Evolutionary conservation across 805 yeast species (phyloP).

Genomic region (Yarrowia yakushimensis): DNA sequence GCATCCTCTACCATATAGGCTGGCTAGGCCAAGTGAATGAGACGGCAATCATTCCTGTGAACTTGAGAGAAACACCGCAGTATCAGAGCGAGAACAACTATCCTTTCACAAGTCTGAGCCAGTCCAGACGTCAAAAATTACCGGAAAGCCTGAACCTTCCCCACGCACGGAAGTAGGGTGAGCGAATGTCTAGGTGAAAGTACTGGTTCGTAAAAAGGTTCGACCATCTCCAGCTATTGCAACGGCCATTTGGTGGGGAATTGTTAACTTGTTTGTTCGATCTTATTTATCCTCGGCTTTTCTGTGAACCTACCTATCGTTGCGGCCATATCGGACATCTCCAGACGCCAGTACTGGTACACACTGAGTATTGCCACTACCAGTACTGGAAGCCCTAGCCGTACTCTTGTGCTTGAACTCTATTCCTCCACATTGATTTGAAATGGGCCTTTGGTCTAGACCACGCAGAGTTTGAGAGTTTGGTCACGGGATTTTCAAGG

Average conservation of each 20-base stretch:
- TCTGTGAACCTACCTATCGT: neutral
- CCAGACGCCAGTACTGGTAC: neutral
- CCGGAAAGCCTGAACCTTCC: conserved; percentile 15
- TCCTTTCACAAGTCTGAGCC: neutral
- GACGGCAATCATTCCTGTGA: conserved; percentile 7
- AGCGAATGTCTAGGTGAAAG: neutral
- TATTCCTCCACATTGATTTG: neutral
- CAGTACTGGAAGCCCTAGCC: conserved; percentile 23
- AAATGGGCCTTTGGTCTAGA: conserved; percentile 15
- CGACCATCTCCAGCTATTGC: neutral
- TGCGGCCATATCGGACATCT: neutral
- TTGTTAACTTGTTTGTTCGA: neutral
- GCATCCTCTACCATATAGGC: too few species aligned
- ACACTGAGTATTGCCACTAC: conserved; percentile 9
- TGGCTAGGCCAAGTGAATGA: neutral
- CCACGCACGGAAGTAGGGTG: neutral
- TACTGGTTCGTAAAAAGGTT: neutral
- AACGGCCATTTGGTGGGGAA: neutral
- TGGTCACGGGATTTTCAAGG: conserved; percentile 8
- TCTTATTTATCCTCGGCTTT: neutral
- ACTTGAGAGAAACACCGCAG: neutral
- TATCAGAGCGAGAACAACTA: neutral
- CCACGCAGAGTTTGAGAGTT: neutral
- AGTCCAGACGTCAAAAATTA: conserved; percentile 4
- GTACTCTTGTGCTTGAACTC: conserved; percentile 13